Evolutionary conservation across 768 basidiomycete genomes (phyloP).

Genomic region (Auricularia sp.): DNA sequence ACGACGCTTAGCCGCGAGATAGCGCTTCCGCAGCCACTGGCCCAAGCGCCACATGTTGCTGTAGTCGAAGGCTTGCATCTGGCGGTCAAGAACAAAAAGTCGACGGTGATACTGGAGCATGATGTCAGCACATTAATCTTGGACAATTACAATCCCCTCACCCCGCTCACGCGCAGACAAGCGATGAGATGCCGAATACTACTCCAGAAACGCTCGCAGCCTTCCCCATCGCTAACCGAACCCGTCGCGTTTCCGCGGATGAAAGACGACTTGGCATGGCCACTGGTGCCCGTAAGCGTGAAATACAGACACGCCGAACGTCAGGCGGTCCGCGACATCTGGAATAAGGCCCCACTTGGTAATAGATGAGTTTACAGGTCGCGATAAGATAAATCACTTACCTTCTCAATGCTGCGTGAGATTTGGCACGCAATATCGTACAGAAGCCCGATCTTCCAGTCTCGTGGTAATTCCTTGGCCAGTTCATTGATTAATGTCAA

Average conservation of each 20-base stretch:
- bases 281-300: slow-evolving; percentile 16
- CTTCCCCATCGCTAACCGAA: slow-evolving; percentile 6
- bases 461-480: slow-evolving; percentile 7
- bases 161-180: slow-evolving; percentile 3
- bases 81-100: background rate
- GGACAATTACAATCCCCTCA: background rate
- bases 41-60: background rate
- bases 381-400: background rate
- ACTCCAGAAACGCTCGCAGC: slow-evolving; percentile 10
- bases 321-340: slow-evolving; percentile 14
- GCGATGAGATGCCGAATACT: slow-evolving; percentile 1
- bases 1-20: background rate
- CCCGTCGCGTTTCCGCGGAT: slow-evolving; percentile 1
- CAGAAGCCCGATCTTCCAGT: slow-evolving; percentile 25
- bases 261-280: slow-evolving; percentile 4
- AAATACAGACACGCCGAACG: slow-evolving; percentile 27
- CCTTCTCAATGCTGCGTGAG: slow-evolving; percentile 15
- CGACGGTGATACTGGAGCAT: background rate
- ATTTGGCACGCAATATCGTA: slow-evolving; percentile 28
- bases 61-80: background rate
- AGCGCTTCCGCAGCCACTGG: background rate
- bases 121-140: background rate
- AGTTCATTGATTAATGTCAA: background rate
- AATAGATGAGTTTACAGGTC: background rate
- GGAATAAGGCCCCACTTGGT: slow-evolving; percentile 6